Percentiles rank a stretch among this genome's conserved stretches.
Conservation (phyloP, 2,329 filamentous ascomycete genomes). For the Drechslerella dactyloides region DNA sequence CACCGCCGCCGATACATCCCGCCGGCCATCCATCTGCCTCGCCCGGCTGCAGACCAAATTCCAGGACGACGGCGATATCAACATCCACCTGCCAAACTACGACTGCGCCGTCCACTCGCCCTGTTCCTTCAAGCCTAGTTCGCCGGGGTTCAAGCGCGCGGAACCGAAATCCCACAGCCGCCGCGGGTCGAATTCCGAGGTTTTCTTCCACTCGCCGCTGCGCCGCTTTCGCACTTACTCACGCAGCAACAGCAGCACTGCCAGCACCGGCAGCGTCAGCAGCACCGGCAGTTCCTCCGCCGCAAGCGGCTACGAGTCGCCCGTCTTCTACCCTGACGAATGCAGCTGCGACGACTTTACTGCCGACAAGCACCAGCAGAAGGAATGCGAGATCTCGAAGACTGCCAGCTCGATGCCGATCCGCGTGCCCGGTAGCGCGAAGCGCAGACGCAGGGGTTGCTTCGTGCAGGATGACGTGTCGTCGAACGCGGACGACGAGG, state of each 20-base stretch:
- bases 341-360: conserved; percentile 35
- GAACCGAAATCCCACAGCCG: conserved; percentile 3
- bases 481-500: background rate
- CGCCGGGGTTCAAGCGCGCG: background rate
- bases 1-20: conserved; percentile 48
- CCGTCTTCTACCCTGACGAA: conserved; percentile 47
- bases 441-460: conserved; percentile 35
- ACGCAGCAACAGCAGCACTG: conserved; percentile 12
- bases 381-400: conserved; percentile 34
- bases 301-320: conserved; percentile 42
- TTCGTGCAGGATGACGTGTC: conserved; percentile 36
- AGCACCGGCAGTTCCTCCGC: conserved; percentile 8
- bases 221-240: conserved; percentile 31
- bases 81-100: conserved; percentile 48
- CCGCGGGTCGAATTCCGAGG: conserved; percentile 34
- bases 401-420: conserved; percentile 37
- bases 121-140: conserved; percentile 5
- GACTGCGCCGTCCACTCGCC: conserved; percentile 30
- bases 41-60: conserved; percentile 29
- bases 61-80: conserved; percentile 13
- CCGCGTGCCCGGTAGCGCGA: conserved; percentile 24
- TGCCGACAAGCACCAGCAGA: conserved; percentile 20
- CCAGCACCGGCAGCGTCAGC: conserved; percentile 20
- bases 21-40: conserved; percentile 39
- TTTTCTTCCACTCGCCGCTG: conserved; percentile 46